Base-by-base conservation (phyloP, 805 yeast genomes). In the Candida dendrica region DNA sequence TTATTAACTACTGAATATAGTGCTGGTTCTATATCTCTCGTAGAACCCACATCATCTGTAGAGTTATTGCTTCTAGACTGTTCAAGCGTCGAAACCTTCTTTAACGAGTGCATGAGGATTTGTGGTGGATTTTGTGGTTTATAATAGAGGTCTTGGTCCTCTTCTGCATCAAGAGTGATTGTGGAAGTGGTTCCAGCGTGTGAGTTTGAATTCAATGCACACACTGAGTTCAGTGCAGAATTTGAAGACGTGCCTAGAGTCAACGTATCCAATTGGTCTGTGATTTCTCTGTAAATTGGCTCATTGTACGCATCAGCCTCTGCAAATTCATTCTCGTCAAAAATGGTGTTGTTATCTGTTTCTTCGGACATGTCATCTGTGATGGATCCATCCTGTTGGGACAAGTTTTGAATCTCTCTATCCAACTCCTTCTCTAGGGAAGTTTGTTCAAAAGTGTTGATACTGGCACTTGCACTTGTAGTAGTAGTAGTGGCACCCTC, bases 271-370 rank as follows among this genome's bases (percentile, higher is more conserved):
- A 52, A 31, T 26, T 51, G 50, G 9, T 39, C 40, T 39, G 50
- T 51, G 20, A 52, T 40, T 22, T 54, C 51, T 36, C 51, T 42
- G 34, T 45, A 48, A 4, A 41, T 50, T 17, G 46, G 37, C 6
- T 42, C 44, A 8, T 42, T 47, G 6, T 15, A 14, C 18, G 34
- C 20, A 16, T 31, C 33, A 11, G 17, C 36, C 3, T 43, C 41
- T 15, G 40, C 42, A 27, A 17, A 33, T 16, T 22, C 16, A 17
- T 32, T 31, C 16, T 26, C 30, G 30, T 24, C 26, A 16, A 18
- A 15, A n/a, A 34, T 38, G 13, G 39, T 24, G 30, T 38, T 39
- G 15, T 35, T 18, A 19, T 34, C 31, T 16, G 34, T 32, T 22
- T 39, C 17, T 16, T 32, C 34, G 16, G 8, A n/a, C 8, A 11